phyloP scores from a whole-genome alignment of 2,329 filamentous ascomycete species.

The Calonectria leucothoes region DNA sequence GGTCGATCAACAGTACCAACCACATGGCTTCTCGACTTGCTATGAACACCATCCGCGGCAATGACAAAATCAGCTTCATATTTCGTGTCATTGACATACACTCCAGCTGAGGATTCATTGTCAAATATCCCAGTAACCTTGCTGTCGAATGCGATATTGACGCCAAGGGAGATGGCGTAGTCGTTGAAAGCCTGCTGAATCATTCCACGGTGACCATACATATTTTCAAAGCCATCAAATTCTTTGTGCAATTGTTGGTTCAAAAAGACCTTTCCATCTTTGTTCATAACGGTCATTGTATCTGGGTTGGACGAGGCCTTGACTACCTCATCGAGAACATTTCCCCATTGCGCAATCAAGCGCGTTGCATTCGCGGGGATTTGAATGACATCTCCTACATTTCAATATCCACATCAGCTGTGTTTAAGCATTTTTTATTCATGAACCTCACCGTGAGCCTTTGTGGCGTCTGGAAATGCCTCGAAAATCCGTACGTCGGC shows the following conservation, averaged over 20 bases:
- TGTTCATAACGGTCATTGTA: background rate
- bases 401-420: background rate
- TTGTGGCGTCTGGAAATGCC: background rate
- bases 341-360: background rate
- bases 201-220: background rate
- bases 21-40: conserved; percentile 2
- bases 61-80: conserved; percentile 14
- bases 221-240: background rate
- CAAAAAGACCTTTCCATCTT: background rate
- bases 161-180: background rate
- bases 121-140: background rate
- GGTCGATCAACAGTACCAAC: background rate
- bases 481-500: background rate
- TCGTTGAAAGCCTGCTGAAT: background rate
- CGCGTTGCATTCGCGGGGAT: conserved; percentile 2
- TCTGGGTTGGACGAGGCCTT: background rate
- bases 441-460: background rate
- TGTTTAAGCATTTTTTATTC: background rate
- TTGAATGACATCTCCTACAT: conserved; percentile 7
- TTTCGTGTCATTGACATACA: background rate
- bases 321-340: background rate
- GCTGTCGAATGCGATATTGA: background rate
- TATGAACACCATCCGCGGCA: conserved; percentile 12
- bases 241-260: background rate
- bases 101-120: background rate